Conservation (phyloP, 1,284 basidiomycete species). For the Lentinula novae-zelandiae region DNA sequence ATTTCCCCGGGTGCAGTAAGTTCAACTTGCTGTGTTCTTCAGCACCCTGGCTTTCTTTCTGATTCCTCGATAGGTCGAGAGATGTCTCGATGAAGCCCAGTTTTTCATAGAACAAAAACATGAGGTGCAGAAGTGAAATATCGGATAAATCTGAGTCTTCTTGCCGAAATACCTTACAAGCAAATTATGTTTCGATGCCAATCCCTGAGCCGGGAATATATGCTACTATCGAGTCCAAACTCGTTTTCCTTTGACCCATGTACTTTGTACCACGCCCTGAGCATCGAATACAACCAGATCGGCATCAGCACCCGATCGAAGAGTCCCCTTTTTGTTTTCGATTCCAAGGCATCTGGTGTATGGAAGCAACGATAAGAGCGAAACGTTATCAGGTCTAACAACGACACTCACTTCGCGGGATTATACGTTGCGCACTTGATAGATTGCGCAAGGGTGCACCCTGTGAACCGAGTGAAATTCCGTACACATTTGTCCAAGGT, state of each 20-base stretch:
- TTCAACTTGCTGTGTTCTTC: not conserved
- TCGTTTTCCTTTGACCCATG: conserved; percentile 78
- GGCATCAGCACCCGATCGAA: conserved; percentile 78
- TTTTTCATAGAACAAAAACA: not conserved
- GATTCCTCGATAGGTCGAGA: not conserved
- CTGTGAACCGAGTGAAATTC: conserved; percentile 81
- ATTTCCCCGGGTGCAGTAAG: not conserved
- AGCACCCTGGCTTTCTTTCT: not conserved
- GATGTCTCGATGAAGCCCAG: not conserved
- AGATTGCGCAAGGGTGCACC: conserved; percentile 77
- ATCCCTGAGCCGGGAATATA: not conserved
- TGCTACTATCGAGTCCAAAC: conserved; percentile 44
- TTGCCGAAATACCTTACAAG: not conserved
- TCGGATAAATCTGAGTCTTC: not conserved
- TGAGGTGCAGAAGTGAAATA: not conserved
- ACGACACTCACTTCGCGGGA: conserved; percentile 60
- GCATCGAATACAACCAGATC: conserved; percentile 76
- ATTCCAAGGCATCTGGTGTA: conserved; percentile 67
- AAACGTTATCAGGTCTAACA: conserved; percentile 1
- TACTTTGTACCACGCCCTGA: conserved; percentile 65
- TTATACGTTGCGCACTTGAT: conserved; percentile 83
- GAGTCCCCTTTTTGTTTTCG: conserved; percentile 73
- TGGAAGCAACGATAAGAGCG: not conserved
- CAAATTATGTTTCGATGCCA: not conserved
- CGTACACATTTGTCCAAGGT: conserved; percentile 81